Evolutionary conservation across 495 filamentous ascomycete genomes (phyloP).

Genomic region (Daldinia bambusicola): DNA sequence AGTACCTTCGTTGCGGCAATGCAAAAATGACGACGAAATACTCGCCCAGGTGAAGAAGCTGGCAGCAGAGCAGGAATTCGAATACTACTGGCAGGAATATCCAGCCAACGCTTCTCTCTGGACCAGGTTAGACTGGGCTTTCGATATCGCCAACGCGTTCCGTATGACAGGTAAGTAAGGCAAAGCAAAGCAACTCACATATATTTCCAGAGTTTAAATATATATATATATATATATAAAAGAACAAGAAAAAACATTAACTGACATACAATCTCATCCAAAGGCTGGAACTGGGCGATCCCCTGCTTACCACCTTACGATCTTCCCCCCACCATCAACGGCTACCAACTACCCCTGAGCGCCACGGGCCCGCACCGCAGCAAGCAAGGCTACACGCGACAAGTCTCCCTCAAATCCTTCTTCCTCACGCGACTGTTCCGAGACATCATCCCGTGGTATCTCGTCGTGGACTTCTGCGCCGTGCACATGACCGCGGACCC

Average conservation of each 20-base stretch:
- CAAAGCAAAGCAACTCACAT: slow-evolving; percentile 17
- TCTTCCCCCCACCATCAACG: slow-evolving; percentile 52
- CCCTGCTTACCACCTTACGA: slow-evolving; percentile 65
- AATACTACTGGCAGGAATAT: slow-evolving; percentile 78
- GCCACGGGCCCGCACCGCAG: slow-evolving; percentile 48
- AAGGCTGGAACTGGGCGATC: slow-evolving; percentile 80
- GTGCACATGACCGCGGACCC: slow-evolving; percentile 74
- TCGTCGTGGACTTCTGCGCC: slow-evolving; percentile 74
- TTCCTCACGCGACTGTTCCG: slow-evolving; percentile 58
- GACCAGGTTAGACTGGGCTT: slow-evolving; percentile 76
- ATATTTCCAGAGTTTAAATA: too few relatives aligned
- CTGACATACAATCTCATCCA: not conserved
- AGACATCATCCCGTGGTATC: slow-evolving; percentile 63
- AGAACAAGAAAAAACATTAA: not conserved
- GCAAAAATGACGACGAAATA: slow-evolving; percentile 7
- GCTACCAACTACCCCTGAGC: slow-evolving; percentile 54
- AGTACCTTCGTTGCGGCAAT: slow-evolving; percentile 10
- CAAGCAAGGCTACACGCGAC: slow-evolving; percentile 50
- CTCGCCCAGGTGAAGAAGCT: slow-evolving; percentile 16
- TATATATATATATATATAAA: too few relatives aligned
- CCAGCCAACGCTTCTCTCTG: slow-evolving; percentile 64
- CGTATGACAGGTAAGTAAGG: slow-evolving; percentile 64
- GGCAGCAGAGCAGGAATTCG: slow-evolving; percentile 46
- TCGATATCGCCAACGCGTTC: slow-evolving; percentile 74
- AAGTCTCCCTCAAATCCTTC: slow-evolving; percentile 55